Conservation (phyloP, 306 rosid genomes). For the Inga leiocalycina region DNA sequence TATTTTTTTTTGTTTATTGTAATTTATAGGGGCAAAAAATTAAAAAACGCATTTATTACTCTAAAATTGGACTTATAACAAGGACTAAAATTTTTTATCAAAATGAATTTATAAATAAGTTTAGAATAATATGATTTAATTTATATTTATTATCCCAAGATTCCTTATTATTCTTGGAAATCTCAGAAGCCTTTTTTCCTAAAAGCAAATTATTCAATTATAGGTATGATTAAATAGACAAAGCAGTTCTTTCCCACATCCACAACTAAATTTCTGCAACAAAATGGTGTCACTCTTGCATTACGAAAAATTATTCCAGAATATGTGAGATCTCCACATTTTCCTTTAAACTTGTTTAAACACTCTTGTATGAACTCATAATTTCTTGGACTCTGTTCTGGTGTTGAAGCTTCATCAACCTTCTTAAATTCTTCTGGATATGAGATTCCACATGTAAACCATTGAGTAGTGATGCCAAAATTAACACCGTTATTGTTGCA, state of each 20-base stretch:
- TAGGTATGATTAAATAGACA: not conserved
- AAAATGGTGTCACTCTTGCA: not conserved
- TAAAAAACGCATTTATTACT: too few species aligned
- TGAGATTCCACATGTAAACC: not conserved
- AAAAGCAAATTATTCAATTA: not conserved
- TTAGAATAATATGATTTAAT: not conserved
- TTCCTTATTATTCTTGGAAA: not conserved
- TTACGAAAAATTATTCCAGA: not conserved
- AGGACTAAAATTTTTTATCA: too few species aligned
- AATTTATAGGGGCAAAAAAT: too few species aligned
- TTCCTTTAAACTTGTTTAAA: not conserved
- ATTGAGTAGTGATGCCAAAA: not conserved
- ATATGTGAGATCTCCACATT: not conserved
- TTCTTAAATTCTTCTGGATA: not conserved
- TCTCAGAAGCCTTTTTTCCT: not conserved
- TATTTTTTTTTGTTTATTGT: too few species aligned
- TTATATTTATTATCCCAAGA: not conserved
- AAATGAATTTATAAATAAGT: too few species aligned
- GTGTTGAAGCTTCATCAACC: not conserved
- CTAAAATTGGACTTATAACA: too few species aligned
- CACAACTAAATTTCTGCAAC: not conserved
- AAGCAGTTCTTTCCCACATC: not conserved
- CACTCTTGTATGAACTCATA: not conserved
- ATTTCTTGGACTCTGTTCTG: not conserved
- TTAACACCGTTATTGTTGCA: not conserved